Evolutionary conservation across 2,329 filamentous ascomycete genomes (phyloP).

Genomic region (Epichloe scottii): DNA sequence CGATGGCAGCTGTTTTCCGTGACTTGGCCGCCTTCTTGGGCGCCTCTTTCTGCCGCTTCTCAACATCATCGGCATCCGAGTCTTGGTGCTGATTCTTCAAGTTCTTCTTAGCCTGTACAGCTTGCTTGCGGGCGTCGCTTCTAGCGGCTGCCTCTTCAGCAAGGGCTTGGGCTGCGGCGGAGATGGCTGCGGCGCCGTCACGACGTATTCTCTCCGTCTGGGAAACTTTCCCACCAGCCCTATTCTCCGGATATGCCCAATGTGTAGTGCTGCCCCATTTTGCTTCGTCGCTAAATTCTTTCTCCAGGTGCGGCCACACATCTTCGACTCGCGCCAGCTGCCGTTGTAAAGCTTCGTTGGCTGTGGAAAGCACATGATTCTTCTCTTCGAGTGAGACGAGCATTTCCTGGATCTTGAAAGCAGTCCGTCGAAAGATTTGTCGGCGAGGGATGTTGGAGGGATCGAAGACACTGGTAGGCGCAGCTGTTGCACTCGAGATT

Average conservation of each 20-base stretch:
- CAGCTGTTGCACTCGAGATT: conserved; percentile 26
- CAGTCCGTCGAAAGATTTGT: conserved; percentile 65
- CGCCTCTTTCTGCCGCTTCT: conserved; percentile 35
- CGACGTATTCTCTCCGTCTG: conserved; percentile 63
- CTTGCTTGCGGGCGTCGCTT: conserved; percentile 75
- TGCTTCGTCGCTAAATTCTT: conserved; percentile 87
- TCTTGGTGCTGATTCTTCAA: conserved; percentile 58
- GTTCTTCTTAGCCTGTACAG: conserved; percentile 63
- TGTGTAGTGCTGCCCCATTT: conserved; percentile 84
- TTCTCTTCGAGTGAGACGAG: conserved; percentile 91
- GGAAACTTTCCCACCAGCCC: conserved; percentile 47
- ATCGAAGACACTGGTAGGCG: conserved; percentile 32
- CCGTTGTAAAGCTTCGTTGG: conserved; percentile 77
- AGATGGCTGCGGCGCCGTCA: conserved; percentile 66
- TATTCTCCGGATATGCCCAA: conserved; percentile 89
- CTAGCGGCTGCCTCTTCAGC: conserved; percentile 75
- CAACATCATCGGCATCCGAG: conserved; percentile 66
- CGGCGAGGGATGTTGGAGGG: conserved; percentile 51
- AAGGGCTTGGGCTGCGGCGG: conserved; percentile 62
- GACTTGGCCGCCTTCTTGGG: conserved; percentile 55
- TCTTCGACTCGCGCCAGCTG: conserved; percentile 77
- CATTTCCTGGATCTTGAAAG: conserved; percentile 69
- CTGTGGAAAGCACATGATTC: conserved; percentile 88
- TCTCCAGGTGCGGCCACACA: conserved; percentile 74
- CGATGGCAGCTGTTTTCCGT: conserved; percentile 48